Base-by-base conservation (phyloP, 805 yeast genomes). In the Candida khao-thaluensis region DNA sequence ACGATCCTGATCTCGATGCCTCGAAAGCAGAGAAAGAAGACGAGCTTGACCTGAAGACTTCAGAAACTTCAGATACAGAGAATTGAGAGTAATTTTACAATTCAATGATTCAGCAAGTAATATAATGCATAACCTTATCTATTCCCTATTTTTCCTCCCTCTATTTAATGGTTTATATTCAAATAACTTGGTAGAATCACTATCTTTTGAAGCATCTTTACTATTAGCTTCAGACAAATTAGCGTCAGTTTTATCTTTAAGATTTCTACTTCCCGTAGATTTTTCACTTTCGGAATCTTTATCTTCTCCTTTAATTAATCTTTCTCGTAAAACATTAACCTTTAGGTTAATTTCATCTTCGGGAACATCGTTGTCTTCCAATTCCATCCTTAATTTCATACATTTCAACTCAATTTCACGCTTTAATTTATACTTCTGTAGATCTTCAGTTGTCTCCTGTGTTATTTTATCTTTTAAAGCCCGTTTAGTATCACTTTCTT, bases 341-440 rank as follows among this genome's bases (percentile, higher is more conserved):
- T 47, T 41, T 15, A 32, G 31, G 4, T 54, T 57, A 2, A 65
- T 57, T 16, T 46, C 53, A 1, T 42, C 53, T 26, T 60, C 81
- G 1, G 57, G 63, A 18, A 62, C 37, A 11, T 58, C 64, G 6
- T 65, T 60, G 18, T 77, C 82, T 45, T 79, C 85, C 14, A 80
- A 50, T 26, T 56, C 35, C 35, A 77, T 83, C 16, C 81, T 49
- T 18, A 71, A 63, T 30, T 76, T 77, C 67, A 71, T 66, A 24
- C 81, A 72, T 45, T 60, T 55, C 8, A 76, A 61, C 35, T 74
- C 79, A 1, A 74, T 50, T 14, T 47, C 46, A 33, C 81, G 50
- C 35, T 57, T 62, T 11, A 29, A 31, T 20, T 69, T 62, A 44
- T 72, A 79, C 0, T 42, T 51, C 3, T 32, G n/a, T 16, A 72